phyloP scores from a whole-genome alignment of 495 filamentous ascomycete species.

The Penicillium alfredii region DNA sequence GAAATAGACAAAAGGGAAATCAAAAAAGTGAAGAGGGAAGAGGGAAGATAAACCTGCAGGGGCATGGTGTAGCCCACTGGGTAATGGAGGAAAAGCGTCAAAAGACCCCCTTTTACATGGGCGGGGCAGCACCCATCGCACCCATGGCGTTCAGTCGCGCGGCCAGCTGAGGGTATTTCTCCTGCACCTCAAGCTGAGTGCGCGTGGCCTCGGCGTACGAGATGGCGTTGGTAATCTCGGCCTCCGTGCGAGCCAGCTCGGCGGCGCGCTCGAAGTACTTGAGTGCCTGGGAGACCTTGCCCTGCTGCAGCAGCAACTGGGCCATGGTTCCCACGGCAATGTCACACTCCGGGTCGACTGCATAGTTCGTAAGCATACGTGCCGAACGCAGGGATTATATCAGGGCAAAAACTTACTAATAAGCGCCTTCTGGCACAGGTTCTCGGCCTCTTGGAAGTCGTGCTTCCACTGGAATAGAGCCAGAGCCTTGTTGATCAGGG shows the following conservation, averaged over 20 bases:
- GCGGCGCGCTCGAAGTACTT: constrained; percentile 97
- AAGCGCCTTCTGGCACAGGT: constrained; percentile 92
- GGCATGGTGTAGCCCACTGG: no score
- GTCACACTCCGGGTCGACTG: constrained; percentile 97
- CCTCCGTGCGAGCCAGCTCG: constrained; percentile 90
- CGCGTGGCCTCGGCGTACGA: constrained; percentile 96
- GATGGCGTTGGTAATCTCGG: constrained; percentile 91
- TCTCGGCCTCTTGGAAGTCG: constrained; percentile 90
- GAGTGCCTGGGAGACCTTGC: constrained; percentile 90
- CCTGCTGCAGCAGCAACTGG: constrained; percentile 94
- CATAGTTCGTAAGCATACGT: constrained; percentile 12
- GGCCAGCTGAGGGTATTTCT: constrained; percentile 95
- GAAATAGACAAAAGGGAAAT: constrained; percentile 4
- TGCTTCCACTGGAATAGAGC: constrained; percentile 97
- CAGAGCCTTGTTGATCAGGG: constrained; percentile 96
- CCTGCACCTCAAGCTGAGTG: constrained; percentile 94
- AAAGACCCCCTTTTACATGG: constrained; percentile 28
- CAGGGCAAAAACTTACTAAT: constrained; percentile 66
- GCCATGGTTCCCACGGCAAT: constrained; percentile 99
- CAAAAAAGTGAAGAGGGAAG: constrained; percentile 17
- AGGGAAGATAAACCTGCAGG: constrained; percentile 5
- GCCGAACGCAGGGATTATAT: no score
- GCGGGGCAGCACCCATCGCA: constrained; percentile 27
- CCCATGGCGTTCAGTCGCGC: constrained; percentile 75
- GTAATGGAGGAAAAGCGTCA: no score